Base-by-base conservation (phyloP, 1,284 basidiomycete species). In the Peniophora sp. region DNA sequence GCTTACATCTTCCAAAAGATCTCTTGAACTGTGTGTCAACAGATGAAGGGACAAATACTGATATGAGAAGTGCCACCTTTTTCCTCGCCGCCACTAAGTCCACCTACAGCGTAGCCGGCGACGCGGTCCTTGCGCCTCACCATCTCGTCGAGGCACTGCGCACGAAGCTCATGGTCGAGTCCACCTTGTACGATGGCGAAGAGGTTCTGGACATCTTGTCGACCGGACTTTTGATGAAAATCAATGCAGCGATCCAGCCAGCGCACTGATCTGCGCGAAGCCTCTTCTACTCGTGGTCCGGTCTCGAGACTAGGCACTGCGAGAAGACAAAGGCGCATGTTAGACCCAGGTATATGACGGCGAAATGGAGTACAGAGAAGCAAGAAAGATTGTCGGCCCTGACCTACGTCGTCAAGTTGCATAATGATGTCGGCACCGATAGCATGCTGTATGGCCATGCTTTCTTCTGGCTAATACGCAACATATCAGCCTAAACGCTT, bases 341-440 rank as follows among this genome's bases (percentile, higher is more conserved):
- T 53, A 19, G 17, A 23, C 47, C 11, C 52, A 32, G n/a, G 36
- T 23, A 9, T 32, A 32, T 32, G 27, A 32, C 27, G 27, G 12
- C 14, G 17, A n/a, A 22, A 6, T 22, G 22, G 2, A 12, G 10
- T 12, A 12, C 20, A 16, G 34, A 5, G 23, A 1, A 8, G 19
- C 22, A 10, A n/a, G 34, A 10, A 36, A 36, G 19, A 41, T 20
- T 8, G 8, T 20, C 19, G n/a, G 38, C 5, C 34, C 38, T 65
- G 59, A 86, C 88, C 90, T 49, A 92, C 91, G 67, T 92, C 90
- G 62, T 92, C 89, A 12, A 92, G 73, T 61, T 92, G 89, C 90
- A 92, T 92, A 56, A 93, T 91, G 52, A 93, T 93, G 64, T 93
- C 90, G 16, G 85, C 87, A 3, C 90, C 89, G 45, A 93, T 92